Evolutionary conservation across 768 basidiomycete genomes (phyloP), one percentile per base, ranked within the genome.

Genomic region (Dioszegia aurantiaca): DNA sequence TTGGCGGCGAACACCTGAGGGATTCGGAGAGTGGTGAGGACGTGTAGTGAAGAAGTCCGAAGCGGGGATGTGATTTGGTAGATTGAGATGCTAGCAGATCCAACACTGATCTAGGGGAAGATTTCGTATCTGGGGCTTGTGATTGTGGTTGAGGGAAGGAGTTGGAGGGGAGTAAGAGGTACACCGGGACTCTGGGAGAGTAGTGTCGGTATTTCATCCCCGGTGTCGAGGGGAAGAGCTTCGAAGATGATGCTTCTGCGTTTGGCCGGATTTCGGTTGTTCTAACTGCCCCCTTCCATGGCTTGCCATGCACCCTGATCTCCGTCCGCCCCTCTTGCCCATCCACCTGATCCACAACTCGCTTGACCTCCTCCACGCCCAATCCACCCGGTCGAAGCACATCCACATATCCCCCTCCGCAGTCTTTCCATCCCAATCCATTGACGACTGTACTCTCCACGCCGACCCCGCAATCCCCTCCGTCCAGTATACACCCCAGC

Each of bases 131-230:
- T 30, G 37, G 26, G 51, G 51, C 19, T n/a, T n/a, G n/a, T n/a
- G n/a, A 12, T 30, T 24, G 17, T n/a, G 48, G n/a, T 37, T 24
- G 19, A 33, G 65, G 83, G 61, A 82, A 81, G 37, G 62, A 60
- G 43, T 58, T 65, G 37, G 63, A 63, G 1, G 77, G 77, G 26
- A 67, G 52, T 1, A 91, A 79, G 5, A 98, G 82, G 21, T 83
- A 83, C 28, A 97, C 89, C 1, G 91, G 90, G 3, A 92, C 86
- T 0, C 86, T 80, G 1, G 95, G 95, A 23, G 93, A 88, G 75
- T 99, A 99, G 78, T 99, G 95, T 49, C 87, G 84, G 76, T 99
- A 99, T 78, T 99, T 99, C 93, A 97, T 95, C 30, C 95, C 95
- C 1, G 95, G 95, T 0, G 95, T 98, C 8, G 90, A 91, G 9